phyloP scores from a whole-genome alignment of 1,284 basidiomycete species.

The Cryptococcus sp. region DNA sequence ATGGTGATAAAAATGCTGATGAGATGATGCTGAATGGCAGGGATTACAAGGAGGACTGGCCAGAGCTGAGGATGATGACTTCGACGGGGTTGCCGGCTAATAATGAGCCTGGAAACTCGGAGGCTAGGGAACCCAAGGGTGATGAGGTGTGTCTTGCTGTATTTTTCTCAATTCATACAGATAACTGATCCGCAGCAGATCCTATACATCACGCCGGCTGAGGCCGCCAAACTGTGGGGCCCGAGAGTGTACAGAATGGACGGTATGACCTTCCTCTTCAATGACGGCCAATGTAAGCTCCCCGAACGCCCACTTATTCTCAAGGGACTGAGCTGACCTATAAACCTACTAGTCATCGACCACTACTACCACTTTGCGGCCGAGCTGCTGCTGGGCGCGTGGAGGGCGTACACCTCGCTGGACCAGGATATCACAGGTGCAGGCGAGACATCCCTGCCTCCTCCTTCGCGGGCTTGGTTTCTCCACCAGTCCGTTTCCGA shows the following conservation, averaged over 20 bases:
- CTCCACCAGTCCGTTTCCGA: slow-evolving; percentile 39
- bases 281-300: slow-evolving; percentile 49
- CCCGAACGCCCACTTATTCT: neutral
- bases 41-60: slow-evolving; percentile 52
- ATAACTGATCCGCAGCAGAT: slow-evolving; percentile 24
- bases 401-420: slow-evolving; percentile 62
- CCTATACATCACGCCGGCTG: slow-evolving; percentile 56
- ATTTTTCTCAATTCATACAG: neutral
- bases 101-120: slow-evolving; percentile 62
- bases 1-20: neutral
- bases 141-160: slow-evolving; percentile 55
- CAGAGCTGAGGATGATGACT: slow-evolving; percentile 63
- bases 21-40: slow-evolving; percentile 10
- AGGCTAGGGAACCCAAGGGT: slow-evolving; percentile 62
- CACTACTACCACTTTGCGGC: slow-evolving; percentile 82
- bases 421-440: slow-evolving; percentile 39
- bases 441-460: slow-evolving; percentile 36
- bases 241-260: slow-evolving; percentile 62
- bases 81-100: slow-evolving; percentile 63
- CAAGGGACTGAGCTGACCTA: neutral
- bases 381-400: slow-evolving; percentile 68
- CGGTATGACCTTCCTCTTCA: slow-evolving; percentile 59
- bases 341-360: slow-evolving; percentile 56
- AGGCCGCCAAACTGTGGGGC: slow-evolving; percentile 65
- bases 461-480: slow-evolving; percentile 46